Percentiles rank a stretch among this genome's conserved stretches.
Conservation (phyloP, 202 grass and related monocot species). For the Setaria viridis region DNA sequence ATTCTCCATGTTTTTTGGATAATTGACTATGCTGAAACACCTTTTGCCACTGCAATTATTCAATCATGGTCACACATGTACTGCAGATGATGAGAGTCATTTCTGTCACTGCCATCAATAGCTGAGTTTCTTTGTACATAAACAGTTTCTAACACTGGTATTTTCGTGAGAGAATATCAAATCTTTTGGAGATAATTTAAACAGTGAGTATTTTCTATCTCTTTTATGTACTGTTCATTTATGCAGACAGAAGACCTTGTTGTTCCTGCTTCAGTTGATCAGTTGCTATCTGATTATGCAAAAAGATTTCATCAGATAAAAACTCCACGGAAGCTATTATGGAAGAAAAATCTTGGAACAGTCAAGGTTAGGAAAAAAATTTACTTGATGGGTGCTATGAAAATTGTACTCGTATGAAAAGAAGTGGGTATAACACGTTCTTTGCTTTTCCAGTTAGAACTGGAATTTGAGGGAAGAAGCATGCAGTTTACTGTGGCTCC, state of each 20-base stretch:
- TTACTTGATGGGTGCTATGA: conserved; percentile 30
- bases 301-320: conserved; percentile 98
- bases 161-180: not conserved
- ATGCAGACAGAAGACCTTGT: conserved; percentile 85
- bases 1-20: not conserved
- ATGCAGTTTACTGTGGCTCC: conserved; percentile 96
- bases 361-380: conserved; percentile 76
- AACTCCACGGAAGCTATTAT: conserved; percentile 89
- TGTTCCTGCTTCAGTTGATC: conserved; percentile 79
- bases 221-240: conserved; percentile 44
- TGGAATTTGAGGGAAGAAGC: conserved; percentile 89
- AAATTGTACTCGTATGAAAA: conserved; percentile 29
- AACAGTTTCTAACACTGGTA: not conserved
- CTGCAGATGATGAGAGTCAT: not conserved
- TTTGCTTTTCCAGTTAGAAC: conserved; percentile 70
- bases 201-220: conserved; percentile 5
- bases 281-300: conserved; percentile 87
- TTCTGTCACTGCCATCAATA: not conserved
- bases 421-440: conserved; percentile 29
- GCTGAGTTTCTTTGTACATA: not conserved
- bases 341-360: conserved; percentile 98
- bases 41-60: not conserved
- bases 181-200: conserved; percentile 1
- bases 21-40: not conserved
- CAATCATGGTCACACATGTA: not conserved